Evolutionary conservation across 768 basidiomycete species (phyloP).

Genomic region (Suillus luteus): DNA sequence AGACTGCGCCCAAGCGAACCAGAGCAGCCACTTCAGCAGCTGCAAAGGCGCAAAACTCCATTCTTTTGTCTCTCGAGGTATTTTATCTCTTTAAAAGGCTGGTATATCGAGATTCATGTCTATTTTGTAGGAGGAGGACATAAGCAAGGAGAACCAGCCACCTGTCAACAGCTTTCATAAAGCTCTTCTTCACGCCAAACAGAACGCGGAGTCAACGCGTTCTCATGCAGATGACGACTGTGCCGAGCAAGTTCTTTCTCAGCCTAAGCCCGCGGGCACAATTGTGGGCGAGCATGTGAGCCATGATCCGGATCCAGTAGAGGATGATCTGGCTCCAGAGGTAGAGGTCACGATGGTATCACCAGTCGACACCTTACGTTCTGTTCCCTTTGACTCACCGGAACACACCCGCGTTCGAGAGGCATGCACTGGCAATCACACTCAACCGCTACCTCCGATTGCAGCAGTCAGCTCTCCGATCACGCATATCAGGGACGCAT

Average conservation of each 20-base stretch:
- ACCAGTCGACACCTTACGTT: constrained; percentile 40
- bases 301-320: constrained; percentile 13
- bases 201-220: constrained; percentile 17
- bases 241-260: neutral
- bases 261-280: neutral
- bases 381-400: constrained; percentile 42
- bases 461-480: constrained; percentile 9
- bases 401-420: constrained; percentile 13
- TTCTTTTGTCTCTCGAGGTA: constrained; percentile 51
- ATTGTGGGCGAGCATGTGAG: neutral
- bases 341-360: constrained; percentile 24
- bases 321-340: constrained; percentile 20
- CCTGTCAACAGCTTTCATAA: constrained; percentile 52
- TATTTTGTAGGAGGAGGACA: constrained; percentile 35
- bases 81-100: constrained; percentile 10
- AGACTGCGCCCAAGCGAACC: constrained; percentile 51
- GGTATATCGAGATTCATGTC: constrained; percentile 10
- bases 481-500: constrained; percentile 20
- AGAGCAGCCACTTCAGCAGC: constrained; percentile 42
- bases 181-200: constrained; percentile 41
- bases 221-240: constrained; percentile 1
- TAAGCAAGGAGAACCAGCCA: constrained; percentile 40
- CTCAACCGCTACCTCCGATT: constrained; percentile 24
- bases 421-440: constrained; percentile 13
- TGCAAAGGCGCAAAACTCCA: constrained; percentile 47